Evolutionary conservation across 768 basidiomycete species (phyloP), one percentile per base, ranked within the genome.

Genomic region (Rhizopogon vesiculosus): DNA sequence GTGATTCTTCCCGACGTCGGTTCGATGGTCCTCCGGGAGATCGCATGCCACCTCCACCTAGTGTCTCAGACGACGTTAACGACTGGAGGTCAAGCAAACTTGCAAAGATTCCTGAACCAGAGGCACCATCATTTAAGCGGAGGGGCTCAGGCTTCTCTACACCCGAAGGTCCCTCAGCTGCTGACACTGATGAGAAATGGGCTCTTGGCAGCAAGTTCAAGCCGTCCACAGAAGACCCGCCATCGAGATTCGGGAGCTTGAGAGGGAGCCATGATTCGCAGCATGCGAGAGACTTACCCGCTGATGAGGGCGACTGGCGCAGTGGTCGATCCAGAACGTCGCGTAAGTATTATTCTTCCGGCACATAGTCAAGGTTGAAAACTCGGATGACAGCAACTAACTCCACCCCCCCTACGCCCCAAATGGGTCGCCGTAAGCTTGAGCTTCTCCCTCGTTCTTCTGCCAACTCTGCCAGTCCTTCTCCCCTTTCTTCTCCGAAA

Each of bases 141-240:
- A 84, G 79, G 62, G 78, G 76, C 5, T 83, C 88, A 5, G 82
- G 81, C 9, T 83, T 85, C 56, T 70, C 77, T 5, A 70, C 72
- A 4, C 68, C 74, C 1, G 79, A 80, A 45, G 67, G 67, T 42
- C 73, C 78, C 54, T 50, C 64, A 13, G 68, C 75, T 19, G 91
- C 92, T 2, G 93, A 94, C 61, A 81, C 75, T 55, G 94, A 94
- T 61, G 88, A 93, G 42, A 77, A 74, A 8, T 93, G 92, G 91
- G 62, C 79, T 1, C 87, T 83, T 5, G 92, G 91, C 1, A 75
- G 82, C 64, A 89, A 81, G 67, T 90, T 93, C 67, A 84, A 83
- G 59, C 78, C 89, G 1, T 72, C 80, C 4, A 66, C 70, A 6
- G 70, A 74, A 13, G 69, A 72, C 12, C 62, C 76, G 10, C 76